These are phyloP conservation scores for Ascosphaera pollenicola DNA, from an alignment of 2,329 filamentous ascomycete genomes.

Conservation along the genomic window DNA sequence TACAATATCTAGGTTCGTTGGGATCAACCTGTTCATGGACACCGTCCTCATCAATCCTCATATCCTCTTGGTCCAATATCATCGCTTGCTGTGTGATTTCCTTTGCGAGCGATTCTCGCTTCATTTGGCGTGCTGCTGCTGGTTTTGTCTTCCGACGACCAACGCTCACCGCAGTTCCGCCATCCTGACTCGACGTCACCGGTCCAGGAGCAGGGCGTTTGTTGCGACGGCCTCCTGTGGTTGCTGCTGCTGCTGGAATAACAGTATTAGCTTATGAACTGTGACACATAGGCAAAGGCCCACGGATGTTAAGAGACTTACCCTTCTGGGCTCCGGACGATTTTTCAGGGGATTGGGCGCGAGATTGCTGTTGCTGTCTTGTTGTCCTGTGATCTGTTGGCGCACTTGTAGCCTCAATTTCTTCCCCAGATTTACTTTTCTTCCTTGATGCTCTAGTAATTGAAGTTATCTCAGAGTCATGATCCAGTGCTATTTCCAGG, in stretches of 20 bases:
- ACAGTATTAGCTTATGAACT: slow-evolving; percentile 4
- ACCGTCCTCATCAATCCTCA: slow-evolving; percentile 25
- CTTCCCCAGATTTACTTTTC: neutral
- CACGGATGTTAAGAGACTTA: slow-evolving; percentile 8
- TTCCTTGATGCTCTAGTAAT: neutral
- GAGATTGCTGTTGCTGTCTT: neutral
- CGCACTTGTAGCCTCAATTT: neutral
- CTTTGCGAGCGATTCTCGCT: slow-evolving; percentile 17
- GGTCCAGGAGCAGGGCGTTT: slow-evolving; percentile 38
- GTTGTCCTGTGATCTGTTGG: neutral
- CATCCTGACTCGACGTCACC: slow-evolving; percentile 33
- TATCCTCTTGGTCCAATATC: slow-evolving; percentile 11
- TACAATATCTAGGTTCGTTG: slow-evolving; percentile 40
- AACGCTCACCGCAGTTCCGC: slow-evolving; percentile 38
- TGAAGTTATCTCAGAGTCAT: neutral
- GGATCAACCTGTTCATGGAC: slow-evolving; percentile 32
- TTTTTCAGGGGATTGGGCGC: neutral
- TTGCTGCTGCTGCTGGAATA: slow-evolving; percentile 8
- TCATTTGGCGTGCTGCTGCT: slow-evolving; percentile 16
- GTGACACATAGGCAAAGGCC: slow-evolving; percentile 5
- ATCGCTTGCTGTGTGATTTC: slow-evolving; percentile 9
- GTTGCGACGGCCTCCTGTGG: slow-evolving; percentile 23
- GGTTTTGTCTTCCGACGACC: slow-evolving; percentile 36
- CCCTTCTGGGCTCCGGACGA: neutral
- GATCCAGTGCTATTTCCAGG: neutral